Base-by-base conservation (phyloP, 257 asterid genomes). In the Gynochthodes officinalis region DNA sequence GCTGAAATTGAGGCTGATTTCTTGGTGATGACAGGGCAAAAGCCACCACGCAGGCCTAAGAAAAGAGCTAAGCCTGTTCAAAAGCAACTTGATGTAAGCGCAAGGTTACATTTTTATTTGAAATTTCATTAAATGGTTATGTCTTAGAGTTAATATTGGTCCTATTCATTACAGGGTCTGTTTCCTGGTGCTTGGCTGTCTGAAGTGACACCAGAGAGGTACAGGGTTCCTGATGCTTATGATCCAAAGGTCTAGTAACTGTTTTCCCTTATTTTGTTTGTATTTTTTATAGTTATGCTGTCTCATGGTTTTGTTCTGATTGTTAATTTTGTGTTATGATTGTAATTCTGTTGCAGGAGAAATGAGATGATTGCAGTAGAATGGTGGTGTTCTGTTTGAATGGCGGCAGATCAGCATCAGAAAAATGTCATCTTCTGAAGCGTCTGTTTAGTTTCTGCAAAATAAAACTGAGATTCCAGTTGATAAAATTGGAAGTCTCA, bases 1-100 rank as follows among this genome's bases (percentile, higher is more conserved):
- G 67, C 69, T 40, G 82, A 73, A 14, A 73, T 73, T 25, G 78
- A 73, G 5, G 55, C 46, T 2, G 81, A 77, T 61, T 77, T 77
- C 50, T 5, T 73, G 39, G 13, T 55, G 25, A 50, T 78, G 74
- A 77, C 80, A 16, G 80, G 80, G 21, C 57, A 43, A 16, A 64
- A 64, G 59, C 73, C 80, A 5, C 69, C 76, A 0, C 67, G 57
- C 48, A 71, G 42, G 69, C 64, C 76, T 1, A 55, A 54, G 70
- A 75, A 9, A 65, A 64, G 73, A 50, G 16, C 72, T 7, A 70
- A 43, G 61, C 14, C 44, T 18, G 15, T 62, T 32, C 80, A 69
- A 71, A 70, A 43, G 19, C 71, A 52, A 3, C 4, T 76, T 40
- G 59, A 76, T 25, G 80, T 76, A 69, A 46, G 64, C 6, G 43